A percentile compares a stretch with the other conserved stretches of the same genome.
Evolutionary conservation across 208 protist genomes (phyloP).

Genomic region (Leishmania tropica): DNA sequence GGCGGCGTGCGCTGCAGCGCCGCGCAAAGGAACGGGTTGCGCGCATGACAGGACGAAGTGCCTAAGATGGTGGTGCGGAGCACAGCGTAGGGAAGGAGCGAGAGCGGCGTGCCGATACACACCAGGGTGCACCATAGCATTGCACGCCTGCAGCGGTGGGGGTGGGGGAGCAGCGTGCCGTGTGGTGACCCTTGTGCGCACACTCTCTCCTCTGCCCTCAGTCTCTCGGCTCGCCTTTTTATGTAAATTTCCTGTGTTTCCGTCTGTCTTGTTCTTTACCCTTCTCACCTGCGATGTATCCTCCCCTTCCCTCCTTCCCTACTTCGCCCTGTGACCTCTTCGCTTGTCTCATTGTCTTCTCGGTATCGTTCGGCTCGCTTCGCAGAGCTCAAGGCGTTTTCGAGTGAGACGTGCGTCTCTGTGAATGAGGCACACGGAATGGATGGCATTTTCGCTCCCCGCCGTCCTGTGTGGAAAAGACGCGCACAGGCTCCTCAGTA

Average conservation of each 20-base stretch:
- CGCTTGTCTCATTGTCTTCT: not conserved
- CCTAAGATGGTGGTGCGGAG: not conserved
- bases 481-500: not conserved
- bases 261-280: not conserved
- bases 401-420: not conserved
- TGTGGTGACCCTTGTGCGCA: not conserved
- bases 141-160: not conserved
- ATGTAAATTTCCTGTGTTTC: not conserved
- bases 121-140: not conserved
- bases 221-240: not conserved
- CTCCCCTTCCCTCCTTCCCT: not conserved
- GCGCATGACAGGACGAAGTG: conserved; percentile 20
- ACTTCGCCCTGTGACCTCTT: not conserved
- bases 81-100: not conserved
- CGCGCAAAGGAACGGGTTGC: conserved; percentile 27
- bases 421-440: not conserved
- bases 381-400: not conserved
- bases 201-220: not conserved
- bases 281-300: not conserved
- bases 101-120: not conserved
- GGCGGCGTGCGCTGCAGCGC: conserved; percentile 25
- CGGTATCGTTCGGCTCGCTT: not conserved
- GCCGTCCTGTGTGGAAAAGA: not conserved
- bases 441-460: not conserved
- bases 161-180: not conserved